Percentiles rank a stretch among this genome's conserved stretches.
phyloP scores from a whole-genome alignment of 257 asterid species.

The Plantago elongata region DNA sequence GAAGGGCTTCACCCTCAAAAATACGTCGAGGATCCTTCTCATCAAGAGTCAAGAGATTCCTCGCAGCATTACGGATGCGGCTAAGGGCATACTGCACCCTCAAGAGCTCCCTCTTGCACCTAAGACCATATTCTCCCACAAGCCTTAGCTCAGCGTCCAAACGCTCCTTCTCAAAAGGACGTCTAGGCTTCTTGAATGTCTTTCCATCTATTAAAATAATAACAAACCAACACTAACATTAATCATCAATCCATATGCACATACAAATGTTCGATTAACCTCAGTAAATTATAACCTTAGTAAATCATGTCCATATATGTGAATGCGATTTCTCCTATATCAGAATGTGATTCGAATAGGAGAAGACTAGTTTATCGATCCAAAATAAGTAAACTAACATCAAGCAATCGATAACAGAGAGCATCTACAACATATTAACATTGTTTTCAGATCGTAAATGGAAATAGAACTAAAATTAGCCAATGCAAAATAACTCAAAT shows the following conservation, averaged over 20 bases:
- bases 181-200: conserved; percentile 88
- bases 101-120: conserved; percentile 92
- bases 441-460: too few species aligned
- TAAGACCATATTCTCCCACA: conserved; percentile 76
- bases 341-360: too few species aligned
- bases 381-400: too few species aligned
- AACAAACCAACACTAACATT: background rate
- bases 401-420: too few species aligned
- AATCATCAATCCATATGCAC: background rate
- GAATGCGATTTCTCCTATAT: too few species aligned
- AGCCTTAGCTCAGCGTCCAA: conserved; percentile 84
- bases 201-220: conserved; percentile 50
- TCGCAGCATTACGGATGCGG: conserved; percentile 73
- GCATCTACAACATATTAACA: too few species aligned
- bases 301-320: too few species aligned
- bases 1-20: conserved; percentile 86
- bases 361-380: too few species aligned
- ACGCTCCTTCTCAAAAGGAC: conserved; percentile 88
- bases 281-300: background rate
- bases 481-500: background rate
- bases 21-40: conserved; percentile 83
- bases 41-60: conserved; percentile 69
- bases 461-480: background rate
- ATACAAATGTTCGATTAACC: background rate
- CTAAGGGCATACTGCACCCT: conserved; percentile 90